Evolutionary conservation across 345 rosid genomes (phyloP), one percentile per base, ranked within the genome.

Genomic region (Pugionium dolabratum): DNA sequence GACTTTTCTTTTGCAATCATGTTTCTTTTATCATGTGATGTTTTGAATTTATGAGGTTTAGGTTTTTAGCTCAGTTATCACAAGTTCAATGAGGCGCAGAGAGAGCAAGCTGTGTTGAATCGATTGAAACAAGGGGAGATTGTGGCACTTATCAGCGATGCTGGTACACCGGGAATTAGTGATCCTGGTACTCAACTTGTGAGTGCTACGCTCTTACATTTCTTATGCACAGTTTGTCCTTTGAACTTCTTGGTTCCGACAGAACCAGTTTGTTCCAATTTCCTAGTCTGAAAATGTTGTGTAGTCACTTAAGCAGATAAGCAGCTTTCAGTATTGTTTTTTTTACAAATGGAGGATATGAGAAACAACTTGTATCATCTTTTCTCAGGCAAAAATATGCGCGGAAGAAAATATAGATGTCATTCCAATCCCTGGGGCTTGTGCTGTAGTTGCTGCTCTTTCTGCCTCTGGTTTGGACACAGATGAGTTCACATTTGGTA

Each of bases 181-280:
- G 97, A 90, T 85, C 99, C 99, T 50, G 96, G 90, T 61, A 70
- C 81, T 8, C 84, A 84, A 74, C 81, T 90, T 88, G 99, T 88
- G 72, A 85, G 83, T 72, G 26, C 30, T 1, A 5, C 27, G 4
- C 50, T 7, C 9, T 31, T 31, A 31, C 46, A 42, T 53, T 42
- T 32, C n/a, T 27, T 42, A 1, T 42, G 37, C 2, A 7, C 37
- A 7, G 47, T 7, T 49, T 18, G 8, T 18, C 9, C n/a, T 9
- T 41, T 46, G 39, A n/a, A 25, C 6, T 44, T 52, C 41, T 39
- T 30, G 0, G 5, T 31, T 8, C 9, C 5, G 9, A n/a, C 11
- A 54, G 9, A 44, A 9, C n/a, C 40, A 44, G 29, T 49, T 62
- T 35, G 35, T 27, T 42, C 50, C 30, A 31, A 1, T 25, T 36